These are phyloP conservation scores for Penicillium parvum DNA, from an alignment of 495 filamentous ascomycete genomes.

Conservation along the genomic window DNA sequence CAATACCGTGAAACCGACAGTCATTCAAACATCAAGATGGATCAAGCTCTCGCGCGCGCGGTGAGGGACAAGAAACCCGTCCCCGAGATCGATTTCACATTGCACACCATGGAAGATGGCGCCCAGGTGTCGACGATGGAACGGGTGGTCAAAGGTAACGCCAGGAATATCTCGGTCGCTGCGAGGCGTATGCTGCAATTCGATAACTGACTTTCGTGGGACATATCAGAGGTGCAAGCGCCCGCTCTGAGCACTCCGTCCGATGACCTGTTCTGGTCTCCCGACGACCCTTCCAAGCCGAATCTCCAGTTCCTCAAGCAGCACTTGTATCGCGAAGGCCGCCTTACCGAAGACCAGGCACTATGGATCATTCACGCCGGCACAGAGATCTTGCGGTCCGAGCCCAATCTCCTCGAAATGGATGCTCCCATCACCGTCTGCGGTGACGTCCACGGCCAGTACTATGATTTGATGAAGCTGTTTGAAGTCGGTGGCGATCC, in stretches of 20 bases:
- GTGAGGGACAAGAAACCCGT: constrained; percentile 88
- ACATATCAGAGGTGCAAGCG: constrained; percentile 79
- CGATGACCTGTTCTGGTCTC: constrained; percentile 73
- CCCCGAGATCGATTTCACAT: constrained; percentile 96
- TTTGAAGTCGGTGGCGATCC: constrained; percentile 98
- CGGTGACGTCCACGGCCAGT: constrained; percentile 97
- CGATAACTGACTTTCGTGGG: constrained; percentile 14
- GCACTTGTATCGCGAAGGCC: constrained; percentile 95
- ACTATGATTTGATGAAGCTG: constrained; percentile 98
- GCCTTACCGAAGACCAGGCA: constrained; percentile 93
- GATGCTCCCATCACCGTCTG: constrained; percentile 99
- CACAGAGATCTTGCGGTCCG: constrained; percentile 73
- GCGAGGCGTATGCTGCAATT: background rate
- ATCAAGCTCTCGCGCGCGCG: constrained; percentile 57
- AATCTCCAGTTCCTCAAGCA: constrained; percentile 93
- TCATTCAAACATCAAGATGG: constrained; percentile 29
- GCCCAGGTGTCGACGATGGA: constrained; percentile 91
- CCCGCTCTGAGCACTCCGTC: constrained; percentile 87
- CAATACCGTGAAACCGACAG: background rate
- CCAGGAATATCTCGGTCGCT: constrained; percentile 4
- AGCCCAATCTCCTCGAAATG: constrained; percentile 98
- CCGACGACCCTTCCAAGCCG: constrained; percentile 80
- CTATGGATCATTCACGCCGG: constrained; percentile 89
- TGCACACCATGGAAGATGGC: constrained; percentile 98
- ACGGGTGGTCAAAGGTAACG: constrained; percentile 91